Conservation (phyloP, 768 basidiomycete genomes). For the Paxillus rubicundulus region DNA sequence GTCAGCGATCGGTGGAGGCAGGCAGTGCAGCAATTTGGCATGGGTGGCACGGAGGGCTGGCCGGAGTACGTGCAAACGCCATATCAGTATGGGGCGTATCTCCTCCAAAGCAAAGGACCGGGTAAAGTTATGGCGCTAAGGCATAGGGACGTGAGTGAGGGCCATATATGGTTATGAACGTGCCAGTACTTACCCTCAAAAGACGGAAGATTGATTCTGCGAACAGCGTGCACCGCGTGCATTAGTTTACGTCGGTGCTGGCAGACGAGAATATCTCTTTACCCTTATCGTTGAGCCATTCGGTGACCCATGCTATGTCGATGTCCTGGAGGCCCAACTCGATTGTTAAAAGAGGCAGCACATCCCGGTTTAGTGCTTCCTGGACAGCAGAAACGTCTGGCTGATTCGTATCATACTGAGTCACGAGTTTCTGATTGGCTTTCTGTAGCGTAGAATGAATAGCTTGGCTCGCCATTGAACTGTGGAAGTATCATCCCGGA, state of each 20-base stretch:
- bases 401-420: slow-evolving; percentile 50
- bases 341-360: slow-evolving; percentile 57
- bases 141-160: slow-evolving; percentile 7
- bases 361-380: slow-evolving; percentile 48
- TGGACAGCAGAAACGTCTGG: slow-evolving; percentile 48
- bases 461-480: slow-evolving; percentile 1
- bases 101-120: slow-evolving; percentile 61
- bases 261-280: slow-evolving; percentile 25
- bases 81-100: slow-evolving; percentile 50
- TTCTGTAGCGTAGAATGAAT: slow-evolving; percentile 41
- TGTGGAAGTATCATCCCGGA: background rate
- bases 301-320: slow-evolving; percentile 49
- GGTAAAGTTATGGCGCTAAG: slow-evolving; percentile 65
- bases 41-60: slow-evolving; percentile 37
- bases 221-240: background rate
- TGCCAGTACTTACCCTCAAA: slow-evolving; percentile 50
- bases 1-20: slow-evolving; percentile 54
- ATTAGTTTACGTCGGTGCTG: background rate
- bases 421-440: slow-evolving; percentile 47
- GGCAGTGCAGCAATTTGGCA: slow-evolving; percentile 43
- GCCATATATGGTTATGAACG: background rate
- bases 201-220: slow-evolving; percentile 59
- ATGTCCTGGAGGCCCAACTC: slow-evolving; percentile 52
- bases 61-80: slow-evolving; percentile 45
- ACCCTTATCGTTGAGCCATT: slow-evolving; percentile 70